Evolutionary conservation across 2,329 filamentous ascomycete genomes (phyloP), one percentile per base, ranked within the genome.

Genomic region (Didymella lethalis): DNA sequence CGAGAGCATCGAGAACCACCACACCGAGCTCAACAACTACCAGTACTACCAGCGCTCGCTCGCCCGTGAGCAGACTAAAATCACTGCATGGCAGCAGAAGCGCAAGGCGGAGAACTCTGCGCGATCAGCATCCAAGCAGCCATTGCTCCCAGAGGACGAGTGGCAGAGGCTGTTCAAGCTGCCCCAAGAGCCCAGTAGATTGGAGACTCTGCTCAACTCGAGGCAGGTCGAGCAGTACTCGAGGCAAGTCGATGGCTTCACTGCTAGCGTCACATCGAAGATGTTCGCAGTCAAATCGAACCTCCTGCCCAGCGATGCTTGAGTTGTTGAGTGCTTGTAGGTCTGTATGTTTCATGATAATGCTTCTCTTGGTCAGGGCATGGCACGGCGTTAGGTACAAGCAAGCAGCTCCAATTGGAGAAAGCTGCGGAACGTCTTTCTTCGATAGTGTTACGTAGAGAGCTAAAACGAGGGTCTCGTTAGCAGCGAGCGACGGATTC

Each of bases 1-100:
- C 64, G 95, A 99, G 76, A 93, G 90, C 83, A 97, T 99, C 78
- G 95, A 99, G 84, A 90, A 90, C 55, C 95, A 99, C 84, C 95
- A 98, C 83, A 97, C 93, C 61, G 95, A 99, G 81, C 90, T 96
- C 78, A 98, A 98, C 88, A 99, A 99, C 86, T 95, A 96, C 83
- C 93, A 97, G 80, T 92, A 90, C 86, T 97, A 97, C 84, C 93
- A 97, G 82, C 88, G 95, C 73, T 93, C 96, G 75, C 85, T 98
- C 57, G 90, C 89, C 53, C 91, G 95, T 70, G 95, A 99, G 83
- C 95, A 99, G 83, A 83, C 90, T 73, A 99, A 98, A 87, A 97
- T 99, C 72, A 89, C 91, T 54, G 90, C 93, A 66, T 99, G 95
- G 95, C 94, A 98, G 82, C 83, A 89, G 62, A 98, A 99, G 88